Conservation (phyloP, 1,139 yeast species). For the Hyphopichia wangnamkhiaoensis region DNA sequence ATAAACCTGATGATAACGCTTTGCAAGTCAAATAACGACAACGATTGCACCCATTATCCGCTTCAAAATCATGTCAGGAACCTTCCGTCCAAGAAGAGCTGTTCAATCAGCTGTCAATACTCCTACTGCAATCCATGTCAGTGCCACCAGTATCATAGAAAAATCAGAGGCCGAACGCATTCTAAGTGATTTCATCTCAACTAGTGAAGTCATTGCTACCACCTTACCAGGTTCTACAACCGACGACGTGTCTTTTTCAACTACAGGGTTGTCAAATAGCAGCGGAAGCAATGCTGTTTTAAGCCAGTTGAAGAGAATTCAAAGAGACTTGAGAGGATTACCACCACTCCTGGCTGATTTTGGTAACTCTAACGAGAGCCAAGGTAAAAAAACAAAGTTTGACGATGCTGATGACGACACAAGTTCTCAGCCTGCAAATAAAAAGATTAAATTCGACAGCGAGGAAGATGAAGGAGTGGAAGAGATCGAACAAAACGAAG, state of each 20-base stretch:
- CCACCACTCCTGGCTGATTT: slow-evolving; percentile 54
- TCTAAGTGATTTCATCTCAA: slow-evolving; percentile 47
- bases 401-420: slow-evolving; percentile 17
- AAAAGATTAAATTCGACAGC: slow-evolving; percentile 33
- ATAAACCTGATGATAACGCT: neutral
- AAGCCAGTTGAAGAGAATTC: slow-evolving; percentile 66
- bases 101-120: slow-evolving; percentile 49
- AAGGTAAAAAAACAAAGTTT: slow-evolving; percentile 28
- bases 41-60: neutral
- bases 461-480: slow-evolving; percentile 16
- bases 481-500: slow-evolving; percentile 13
- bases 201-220: slow-evolving; percentile 29
- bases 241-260: slow-evolving; percentile 8
- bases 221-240: slow-evolving; percentile 17
- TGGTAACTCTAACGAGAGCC: slow-evolving; percentile 14
- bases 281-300: slow-evolving; percentile 36
- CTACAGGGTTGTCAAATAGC: slow-evolving; percentile 23
- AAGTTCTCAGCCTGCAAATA: slow-evolving; percentile 18
- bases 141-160: slow-evolving; percentile 25
- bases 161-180: slow-evolving; percentile 47
- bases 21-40: neutral
- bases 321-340: slow-evolving; percentile 71
- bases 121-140: slow-evolving; percentile 46
- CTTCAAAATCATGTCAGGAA: slow-evolving; percentile 22
- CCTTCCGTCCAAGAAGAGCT: slow-evolving; percentile 39